These are phyloP conservation scores for Gnomoniopsis sp. DNA, from an alignment of 2,329 filamentous ascomycete genomes.

Conservation along the genomic window DNA sequence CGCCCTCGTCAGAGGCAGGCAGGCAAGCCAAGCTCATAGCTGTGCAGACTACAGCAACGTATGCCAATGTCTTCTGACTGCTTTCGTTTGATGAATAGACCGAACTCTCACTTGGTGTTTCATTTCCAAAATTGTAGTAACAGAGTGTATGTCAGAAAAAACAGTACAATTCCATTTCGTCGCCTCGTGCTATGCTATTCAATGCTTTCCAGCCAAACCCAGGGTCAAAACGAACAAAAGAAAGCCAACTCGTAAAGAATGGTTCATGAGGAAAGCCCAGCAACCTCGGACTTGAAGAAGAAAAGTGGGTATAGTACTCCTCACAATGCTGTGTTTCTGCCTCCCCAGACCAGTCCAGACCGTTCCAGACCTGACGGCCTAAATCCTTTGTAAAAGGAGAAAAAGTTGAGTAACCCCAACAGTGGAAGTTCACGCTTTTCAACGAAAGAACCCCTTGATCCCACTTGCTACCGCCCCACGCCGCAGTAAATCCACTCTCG, in stretches of 20 bases:
- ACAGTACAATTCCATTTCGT: not conserved
- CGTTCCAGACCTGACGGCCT: not conserved
- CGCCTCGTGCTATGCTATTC: not conserved
- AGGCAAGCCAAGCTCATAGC: no score
- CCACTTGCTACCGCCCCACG: conserved; percentile 36
- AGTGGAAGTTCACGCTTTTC: conserved; percentile 1
- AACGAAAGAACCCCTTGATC: conserved; percentile 44
- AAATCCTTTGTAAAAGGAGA: not conserved
- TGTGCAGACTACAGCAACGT: no score
- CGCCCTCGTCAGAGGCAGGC: no score
- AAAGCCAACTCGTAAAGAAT: not conserved
- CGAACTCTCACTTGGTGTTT: no score
- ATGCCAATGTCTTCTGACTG: no score
- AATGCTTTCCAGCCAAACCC: not conserved
- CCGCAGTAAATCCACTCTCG: conserved; percentile 33
- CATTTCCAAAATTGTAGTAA: no score
- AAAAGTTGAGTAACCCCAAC: not conserved
- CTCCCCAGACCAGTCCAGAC: not conserved
- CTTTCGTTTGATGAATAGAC: no score
- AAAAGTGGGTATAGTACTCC: conserved; percentile 16
- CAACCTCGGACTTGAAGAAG: not conserved
- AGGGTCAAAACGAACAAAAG: not conserved
- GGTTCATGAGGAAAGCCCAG: not conserved
- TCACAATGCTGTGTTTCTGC: conserved; percentile 7
- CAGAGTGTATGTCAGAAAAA: no score